A percentile compares a stretch with the other conserved stretches of the same genome.
Evolutionary conservation across 345 rosid species (phyloP).

Genomic region (Sonneratia alba): DNA sequence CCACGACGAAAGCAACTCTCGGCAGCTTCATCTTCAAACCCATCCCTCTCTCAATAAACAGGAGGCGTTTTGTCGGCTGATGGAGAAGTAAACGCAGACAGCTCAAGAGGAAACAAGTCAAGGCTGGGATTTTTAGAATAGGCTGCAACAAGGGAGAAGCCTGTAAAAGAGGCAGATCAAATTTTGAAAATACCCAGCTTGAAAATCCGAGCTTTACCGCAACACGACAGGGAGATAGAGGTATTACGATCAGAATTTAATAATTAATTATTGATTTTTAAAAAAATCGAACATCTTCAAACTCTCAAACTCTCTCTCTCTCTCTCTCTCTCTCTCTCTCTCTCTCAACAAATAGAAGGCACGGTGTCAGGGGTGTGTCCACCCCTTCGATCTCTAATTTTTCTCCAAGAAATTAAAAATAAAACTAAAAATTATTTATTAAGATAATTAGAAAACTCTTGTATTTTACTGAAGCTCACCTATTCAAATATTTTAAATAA

Average conservation of each 20-base stretch:
- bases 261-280: neutral
- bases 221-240: slow-evolving; percentile 11
- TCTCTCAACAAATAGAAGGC: slow-evolving; percentile 15
- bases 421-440: neutral
- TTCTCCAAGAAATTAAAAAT: neutral
- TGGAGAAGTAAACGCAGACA: neutral
- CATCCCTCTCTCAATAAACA: slow-evolving; percentile 12
- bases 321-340: slow-evolving; percentile 14
- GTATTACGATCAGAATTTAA: neutral
- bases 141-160: neutral
- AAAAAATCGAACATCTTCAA: slow-evolving; percentile 1
- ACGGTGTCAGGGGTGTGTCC: slow-evolving; percentile 37
- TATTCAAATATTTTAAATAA: too few relatives aligned
- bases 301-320: slow-evolving; percentile 5
- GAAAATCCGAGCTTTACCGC: slow-evolving; percentile 3
- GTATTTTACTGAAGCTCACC: neutral
- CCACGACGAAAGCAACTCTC: slow-evolving; percentile 25
- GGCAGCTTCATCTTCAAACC: slow-evolving; percentile 36
- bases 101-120: slow-evolving; percentile 1
- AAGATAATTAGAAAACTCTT: neutral
- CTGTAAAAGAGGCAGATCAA: slow-evolving; percentile 1
- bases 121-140: neutral
- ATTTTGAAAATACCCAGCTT: slow-evolving; percentile 1
- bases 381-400: neutral
- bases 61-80: neutral